Evolutionary conservation across 768 basidiomycete species (phyloP), one percentile per base, ranked within the genome.

Genomic region (Mycena sanguinolenta): DNA sequence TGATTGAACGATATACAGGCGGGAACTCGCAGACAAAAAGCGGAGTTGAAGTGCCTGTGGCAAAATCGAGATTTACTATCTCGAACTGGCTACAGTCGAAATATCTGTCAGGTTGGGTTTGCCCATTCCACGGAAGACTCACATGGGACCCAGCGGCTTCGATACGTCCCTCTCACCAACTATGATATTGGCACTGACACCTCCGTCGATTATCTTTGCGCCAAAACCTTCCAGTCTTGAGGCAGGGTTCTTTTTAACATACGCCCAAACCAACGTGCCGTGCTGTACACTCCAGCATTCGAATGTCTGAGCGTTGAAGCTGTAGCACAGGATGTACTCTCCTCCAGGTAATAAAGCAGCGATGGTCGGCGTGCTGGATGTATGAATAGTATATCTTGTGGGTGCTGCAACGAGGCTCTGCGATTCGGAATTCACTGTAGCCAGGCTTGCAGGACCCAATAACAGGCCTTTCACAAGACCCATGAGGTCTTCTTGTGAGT

Each of bases 221-320:
- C 38, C 49, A 49, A 72, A 72, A 3, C 50, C 30, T 2, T 10
- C 5, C 6, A 67, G 52, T 4, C 3, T 17, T 17, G 32, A 67
- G 16, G 49, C 62, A 10, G 50, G 50, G n/a, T 27, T 19, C 14
- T 16, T 32, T 32, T 44, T 59, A 8, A 65, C 49, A 39, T 67
- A 55, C 9, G 69, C 19, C 66, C 71, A 72, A 19, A 72, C 32
- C 30, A 58, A 38, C 12, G 38, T 19, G 63, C 68, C 60, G 36
- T 59, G 36, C 25, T 21, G 55, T 7, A 72, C 66, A 32, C 57
- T 68, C 71, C 71, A 72, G 44, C 71, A 72, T 55, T 72, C 71
- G 12, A 72, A 30, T 4, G 55, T 68, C 34, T 8, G 7, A n/a
- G 36, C 61, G 46, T n/a, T n/a, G n/a, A n/a, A n/a, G n/a, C n/a